These are phyloP conservation scores for Mycosphaerella sp. DNA, from an alignment of 2,329 filamentous ascomycete genomes.

Conservation along the genomic window DNA sequence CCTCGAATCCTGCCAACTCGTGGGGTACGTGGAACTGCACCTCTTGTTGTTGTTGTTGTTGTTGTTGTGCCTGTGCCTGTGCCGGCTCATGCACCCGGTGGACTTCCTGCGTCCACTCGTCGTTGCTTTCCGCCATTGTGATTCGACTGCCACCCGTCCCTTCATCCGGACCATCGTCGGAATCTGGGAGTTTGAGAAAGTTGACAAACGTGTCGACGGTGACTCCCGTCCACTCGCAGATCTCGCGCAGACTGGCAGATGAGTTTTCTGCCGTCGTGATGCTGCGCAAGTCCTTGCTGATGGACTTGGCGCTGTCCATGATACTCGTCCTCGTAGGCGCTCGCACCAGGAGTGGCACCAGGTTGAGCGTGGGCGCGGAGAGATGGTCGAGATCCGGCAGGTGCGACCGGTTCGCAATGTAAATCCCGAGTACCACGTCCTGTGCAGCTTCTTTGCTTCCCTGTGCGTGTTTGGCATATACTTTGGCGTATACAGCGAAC, in stretches of 20 bases:
- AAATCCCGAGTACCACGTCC: conserved; percentile 65
- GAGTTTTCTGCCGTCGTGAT: conserved; percentile 54
- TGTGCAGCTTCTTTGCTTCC: background rate
- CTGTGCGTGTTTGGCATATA: conserved; percentile 35
- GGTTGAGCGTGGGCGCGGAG: conserved; percentile 66
- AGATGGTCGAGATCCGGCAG: conserved; percentile 46
- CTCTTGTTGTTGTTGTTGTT: too few relatives aligned
- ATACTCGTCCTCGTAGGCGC: conserved; percentile 34
- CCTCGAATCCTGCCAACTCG: conserved; percentile 8
- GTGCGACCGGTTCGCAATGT: conserved; percentile 68
- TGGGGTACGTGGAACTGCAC: conserved; percentile 13
- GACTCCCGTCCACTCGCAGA: conserved; percentile 67
- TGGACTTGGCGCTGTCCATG: conserved; percentile 48
- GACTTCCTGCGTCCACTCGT: conserved; percentile 21
- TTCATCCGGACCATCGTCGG: conserved; percentile 14
- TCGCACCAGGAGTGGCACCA: conserved; percentile 63
- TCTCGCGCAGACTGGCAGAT: conserved; percentile 60
- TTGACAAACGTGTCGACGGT: conserved; percentile 71
- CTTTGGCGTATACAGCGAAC: conserved; percentile 62
- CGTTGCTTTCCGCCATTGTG: conserved; percentile 23
- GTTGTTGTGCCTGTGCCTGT: too few relatives aligned
- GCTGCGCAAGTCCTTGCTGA: conserved; percentile 61
- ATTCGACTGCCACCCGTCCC: background rate
- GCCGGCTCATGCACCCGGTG: conserved; percentile 4
- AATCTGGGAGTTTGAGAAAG: conserved; percentile 56